Evolutionary conservation across 2,329 filamentous ascomycete genomes (phyloP).

Genomic region (Scytalidium lignicola): DNA sequence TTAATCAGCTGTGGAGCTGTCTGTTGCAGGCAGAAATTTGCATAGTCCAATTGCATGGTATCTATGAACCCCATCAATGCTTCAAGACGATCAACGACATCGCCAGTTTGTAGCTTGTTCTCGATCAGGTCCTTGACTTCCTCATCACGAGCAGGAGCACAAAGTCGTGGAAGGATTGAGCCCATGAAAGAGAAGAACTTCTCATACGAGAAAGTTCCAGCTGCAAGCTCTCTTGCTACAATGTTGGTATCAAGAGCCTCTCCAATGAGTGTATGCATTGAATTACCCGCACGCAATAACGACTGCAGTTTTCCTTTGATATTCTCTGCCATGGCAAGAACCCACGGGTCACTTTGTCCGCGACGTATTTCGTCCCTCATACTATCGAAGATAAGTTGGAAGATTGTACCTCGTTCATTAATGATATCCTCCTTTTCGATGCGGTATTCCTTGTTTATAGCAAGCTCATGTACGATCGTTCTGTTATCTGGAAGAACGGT

Average conservation of each 20-base stretch:
- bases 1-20: constrained; percentile 67
- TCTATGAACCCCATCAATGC: constrained; percentile 72
- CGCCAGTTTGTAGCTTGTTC: constrained; percentile 52
- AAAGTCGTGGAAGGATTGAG: constrained; percentile 70
- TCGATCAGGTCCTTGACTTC: constrained; percentile 66
- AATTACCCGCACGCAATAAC: constrained; percentile 64
- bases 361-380: constrained; percentile 59
- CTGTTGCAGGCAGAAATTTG: constrained; percentile 72
- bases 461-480: constrained; percentile 71
- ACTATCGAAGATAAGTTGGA: constrained; percentile 50
- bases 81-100: constrained; percentile 71
- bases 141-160: constrained; percentile 73
- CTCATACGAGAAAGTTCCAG: constrained; percentile 74
- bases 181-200: constrained; percentile 76
- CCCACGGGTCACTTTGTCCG: constrained; percentile 62
- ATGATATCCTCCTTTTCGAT: constrained; percentile 58
- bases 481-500: constrained; percentile 66
- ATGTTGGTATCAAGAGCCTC: constrained; percentile 71
- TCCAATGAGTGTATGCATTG: constrained; percentile 68
- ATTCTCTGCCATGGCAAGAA: constrained; percentile 64
- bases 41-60: constrained; percentile 72
- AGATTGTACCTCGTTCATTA: constrained; percentile 55
- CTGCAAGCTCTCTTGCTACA: constrained; percentile 61
- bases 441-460: constrained; percentile 73
- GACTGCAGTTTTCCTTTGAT: constrained; percentile 68